Evolutionary conservation across 2,329 filamentous ascomycete genomes (phyloP).

Genomic region (Talaromyces albobiverticillius): DNA sequence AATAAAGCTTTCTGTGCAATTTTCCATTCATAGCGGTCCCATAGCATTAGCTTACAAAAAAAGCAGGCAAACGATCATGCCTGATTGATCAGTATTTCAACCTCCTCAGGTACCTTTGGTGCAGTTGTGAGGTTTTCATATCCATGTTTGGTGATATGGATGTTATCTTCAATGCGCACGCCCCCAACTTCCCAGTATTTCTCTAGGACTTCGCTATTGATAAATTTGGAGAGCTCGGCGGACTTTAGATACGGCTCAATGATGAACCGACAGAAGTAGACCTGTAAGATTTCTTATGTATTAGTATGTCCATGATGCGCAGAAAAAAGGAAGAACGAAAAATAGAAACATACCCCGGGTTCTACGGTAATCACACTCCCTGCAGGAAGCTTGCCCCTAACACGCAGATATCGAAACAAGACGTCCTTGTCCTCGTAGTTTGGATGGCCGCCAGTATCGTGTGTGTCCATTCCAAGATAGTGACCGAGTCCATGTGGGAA

Average conservation of each 20-base stretch:
- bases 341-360: conserved; percentile 65
- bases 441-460: conserved; percentile 77
- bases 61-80: neutral
- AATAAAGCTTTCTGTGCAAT: too few species aligned
- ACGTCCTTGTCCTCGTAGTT: conserved; percentile 76
- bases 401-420: conserved; percentile 83
- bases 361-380: conserved; percentile 91
- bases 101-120: conserved; percentile 68
- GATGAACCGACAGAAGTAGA: conserved; percentile 90
- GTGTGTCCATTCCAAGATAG: conserved; percentile 88
- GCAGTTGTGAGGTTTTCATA: conserved; percentile 80
- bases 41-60: too few species aligned
- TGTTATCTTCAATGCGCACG: conserved; percentile 88
- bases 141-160: conserved; percentile 74
- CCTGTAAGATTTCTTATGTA: conserved; percentile 43
- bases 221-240: conserved; percentile 69
- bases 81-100: conserved; percentile 44
- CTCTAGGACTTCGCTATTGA: conserved; percentile 69
- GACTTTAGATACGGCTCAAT: conserved; percentile 76
- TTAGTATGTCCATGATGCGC: neutral
- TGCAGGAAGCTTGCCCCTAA: conserved; percentile 70
- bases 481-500: conserved; percentile 90
- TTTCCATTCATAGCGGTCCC: too few species aligned
- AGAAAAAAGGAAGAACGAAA: neutral
- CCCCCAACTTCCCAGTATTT: conserved; percentile 88